Conservation (phyloP, 768 basidiomycete species). For the Rhodotorula diobovata region DNA sequence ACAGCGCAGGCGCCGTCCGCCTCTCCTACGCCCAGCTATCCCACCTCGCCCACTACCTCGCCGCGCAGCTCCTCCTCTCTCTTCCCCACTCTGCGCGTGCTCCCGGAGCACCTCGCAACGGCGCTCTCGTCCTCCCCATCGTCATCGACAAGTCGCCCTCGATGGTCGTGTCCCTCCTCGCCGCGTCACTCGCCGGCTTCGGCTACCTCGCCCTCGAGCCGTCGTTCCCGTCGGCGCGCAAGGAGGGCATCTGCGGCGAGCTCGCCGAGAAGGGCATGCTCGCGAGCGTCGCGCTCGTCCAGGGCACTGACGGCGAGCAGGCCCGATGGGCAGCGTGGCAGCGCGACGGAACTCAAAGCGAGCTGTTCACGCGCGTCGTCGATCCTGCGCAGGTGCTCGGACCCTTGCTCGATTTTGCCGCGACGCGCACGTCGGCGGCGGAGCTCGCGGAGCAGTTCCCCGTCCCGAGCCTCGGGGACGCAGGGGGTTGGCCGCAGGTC, state of each 20-base stretch:
- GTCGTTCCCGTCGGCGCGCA: constrained; percentile 27
- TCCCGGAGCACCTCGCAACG: background rate
- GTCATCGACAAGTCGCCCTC: constrained; percentile 24
- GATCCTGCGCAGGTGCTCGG: background rate
- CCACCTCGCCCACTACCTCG: constrained; percentile 19
- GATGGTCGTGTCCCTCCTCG: constrained; percentile 31
- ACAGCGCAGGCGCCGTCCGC: background rate
- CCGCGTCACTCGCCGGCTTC: constrained; percentile 22
- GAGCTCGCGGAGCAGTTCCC: background rate
- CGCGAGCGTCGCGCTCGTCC: constrained; percentile 18
- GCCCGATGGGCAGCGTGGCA: constrained; percentile 14
- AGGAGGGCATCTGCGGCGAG: constrained; percentile 26
- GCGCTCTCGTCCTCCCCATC: constrained; percentile 28
- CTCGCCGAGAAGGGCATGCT: constrained; percentile 8
- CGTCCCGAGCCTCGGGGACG: background rate
- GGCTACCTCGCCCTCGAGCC: constrained; percentile 39
- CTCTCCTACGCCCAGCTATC: constrained; percentile 26
- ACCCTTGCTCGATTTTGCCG: background rate
- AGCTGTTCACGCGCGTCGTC: background rate
- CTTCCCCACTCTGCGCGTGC: background rate
- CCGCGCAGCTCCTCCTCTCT: constrained; percentile 1
- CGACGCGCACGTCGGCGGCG: background rate
- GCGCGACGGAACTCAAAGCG: too few relatives aligned
- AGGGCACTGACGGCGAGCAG: constrained; percentile 1
- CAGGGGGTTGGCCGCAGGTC: background rate